Percentiles rank a stretch among this genome's conserved stretches.
Conservation (phyloP, 495 filamentous ascomycete species). For the Cryomyces antarcticus region DNA sequence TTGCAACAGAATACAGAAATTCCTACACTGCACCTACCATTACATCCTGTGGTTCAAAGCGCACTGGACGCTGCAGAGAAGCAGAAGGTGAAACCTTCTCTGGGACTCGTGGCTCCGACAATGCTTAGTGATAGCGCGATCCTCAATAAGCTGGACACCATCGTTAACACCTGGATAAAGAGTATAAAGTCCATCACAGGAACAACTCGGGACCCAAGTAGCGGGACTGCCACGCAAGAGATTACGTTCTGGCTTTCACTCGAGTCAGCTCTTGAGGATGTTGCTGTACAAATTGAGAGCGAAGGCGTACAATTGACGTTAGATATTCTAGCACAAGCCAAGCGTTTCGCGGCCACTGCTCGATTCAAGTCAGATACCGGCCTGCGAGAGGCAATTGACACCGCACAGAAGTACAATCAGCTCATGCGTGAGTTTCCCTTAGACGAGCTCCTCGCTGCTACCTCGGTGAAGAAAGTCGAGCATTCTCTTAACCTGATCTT, state of each 20-base stretch:
- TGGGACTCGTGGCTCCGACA: slow-evolving; percentile 52
- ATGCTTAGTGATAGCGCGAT: slow-evolving; percentile 71
- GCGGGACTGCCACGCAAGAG: slow-evolving; percentile 81
- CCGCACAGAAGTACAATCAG: slow-evolving; percentile 95
- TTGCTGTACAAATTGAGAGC: slow-evolving; percentile 69
- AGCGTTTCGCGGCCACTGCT: slow-evolving; percentile 87
- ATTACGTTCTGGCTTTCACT: slow-evolving; percentile 98
- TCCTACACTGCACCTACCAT: slow-evolving; percentile 62
- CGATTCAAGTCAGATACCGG: slow-evolving; percentile 93
- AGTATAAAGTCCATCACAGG: slow-evolving; percentile 95
- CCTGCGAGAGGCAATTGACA: slow-evolving; percentile 79
- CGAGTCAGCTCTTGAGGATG: slow-evolving; percentile 74
- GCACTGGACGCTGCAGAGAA: slow-evolving; percentile 56
- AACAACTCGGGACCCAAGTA: slow-evolving; percentile 70
- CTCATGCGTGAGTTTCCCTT: slow-evolving; percentile 95
- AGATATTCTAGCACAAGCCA: slow-evolving; percentile 83
- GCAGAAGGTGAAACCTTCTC: slow-evolving; percentile 40
- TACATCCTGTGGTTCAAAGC: slow-evolving; percentile 70
- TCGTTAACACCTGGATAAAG: slow-evolving; percentile 92
- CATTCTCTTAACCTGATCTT: slow-evolving; percentile 80
- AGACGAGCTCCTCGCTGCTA: slow-evolving; percentile 82
- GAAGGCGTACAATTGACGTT: slow-evolving; percentile 83
- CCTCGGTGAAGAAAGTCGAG: slow-evolving; percentile 72
- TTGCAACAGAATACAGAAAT: slow-evolving; percentile 97
- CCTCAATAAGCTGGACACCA: slow-evolving; percentile 81